Evolutionary conservation across 2,329 filamentous ascomycete genomes (phyloP), one percentile per base, ranked within the genome.

Genomic region (Exutisphaerella laricina): DNA sequence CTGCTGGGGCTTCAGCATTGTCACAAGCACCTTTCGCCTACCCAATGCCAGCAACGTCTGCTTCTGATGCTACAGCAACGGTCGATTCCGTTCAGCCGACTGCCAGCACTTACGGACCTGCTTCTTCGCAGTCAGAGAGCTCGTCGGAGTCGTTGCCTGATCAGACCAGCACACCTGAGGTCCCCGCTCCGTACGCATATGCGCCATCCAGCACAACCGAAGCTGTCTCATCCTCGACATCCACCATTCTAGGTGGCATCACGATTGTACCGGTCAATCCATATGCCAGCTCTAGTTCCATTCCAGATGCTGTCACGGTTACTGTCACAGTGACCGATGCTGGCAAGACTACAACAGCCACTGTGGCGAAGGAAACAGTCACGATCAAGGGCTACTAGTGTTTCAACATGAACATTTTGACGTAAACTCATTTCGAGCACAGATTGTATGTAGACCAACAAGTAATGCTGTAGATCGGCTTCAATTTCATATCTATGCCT

Each of bases 221-320:
- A 1, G n/a, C 23, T 3, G 17, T 20, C n/a, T 12, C 9, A 23
- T 26, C 26, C 16, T 39, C 45, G 12, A 43, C 40, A 16, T 43
- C 43, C 9, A 46, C 39, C 29, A 43, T 39, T 3, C 12, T 33
- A 20, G 44, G 45, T 18, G 55, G 55, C 1, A 57, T 57, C 45
- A 56, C 51, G 8, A 57, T 57, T 36, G 48, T 57, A 18, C 55
- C 55, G 5, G 42, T 57, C 16, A 41, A 51, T 23, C 48, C 53
- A 5, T 48, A 49, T 26, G 14, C 38, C 5, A 20, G 31, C 8
- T 20, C 35, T 6, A 32, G 20, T 29, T 9, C 20, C 13, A 32
- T 5, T 21, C 20, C 10, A 18, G 17, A 12, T 16, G 41, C 40
- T 10, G 29, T 18, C 13, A 41, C 28, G 3, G 37, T 49, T 9